These are phyloP conservation scores for Xylariaceae sp. DNA, from an alignment of 2,329 filamentous ascomycete species.

Conservation along the genomic window DNA sequence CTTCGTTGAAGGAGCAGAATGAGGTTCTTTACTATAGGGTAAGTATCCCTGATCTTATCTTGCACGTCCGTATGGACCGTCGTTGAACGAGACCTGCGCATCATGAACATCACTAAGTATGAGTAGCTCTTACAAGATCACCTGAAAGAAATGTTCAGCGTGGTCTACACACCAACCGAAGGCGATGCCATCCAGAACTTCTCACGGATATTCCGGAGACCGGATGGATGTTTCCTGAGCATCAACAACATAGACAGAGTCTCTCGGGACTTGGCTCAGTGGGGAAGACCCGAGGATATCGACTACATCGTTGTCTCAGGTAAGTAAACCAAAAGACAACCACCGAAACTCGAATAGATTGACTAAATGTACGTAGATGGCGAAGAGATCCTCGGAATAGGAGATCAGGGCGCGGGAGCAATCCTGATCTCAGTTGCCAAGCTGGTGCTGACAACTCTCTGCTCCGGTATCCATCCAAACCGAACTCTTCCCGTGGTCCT, in stretches of 20 bases:
- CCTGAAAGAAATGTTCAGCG: conserved; percentile 78
- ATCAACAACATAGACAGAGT: conserved; percentile 64
- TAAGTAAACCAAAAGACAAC: conserved; percentile 31
- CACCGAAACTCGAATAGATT: not conserved
- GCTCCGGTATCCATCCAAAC: conserved; percentile 78
- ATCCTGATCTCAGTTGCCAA: conserved; percentile 83
- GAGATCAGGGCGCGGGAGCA: conserved; percentile 80
- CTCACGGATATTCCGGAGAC: conserved; percentile 68
- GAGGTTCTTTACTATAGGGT: conserved; percentile 75
- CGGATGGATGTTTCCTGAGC: conserved; percentile 77
- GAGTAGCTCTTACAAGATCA: conserved; percentile 66
- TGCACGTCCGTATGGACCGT: not conserved
- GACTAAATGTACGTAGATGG: conserved; percentile 39
- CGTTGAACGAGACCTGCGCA: not conserved
- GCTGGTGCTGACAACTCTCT: conserved; percentile 73
- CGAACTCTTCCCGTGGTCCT: conserved; percentile 74
- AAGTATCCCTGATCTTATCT: conserved; percentile 15
- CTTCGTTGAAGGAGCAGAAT: conserved; percentile 80
- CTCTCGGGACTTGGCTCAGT: conserved; percentile 60
- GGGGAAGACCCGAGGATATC: conserved; percentile 66
- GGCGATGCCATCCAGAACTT: conserved; percentile 84
- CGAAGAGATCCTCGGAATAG: conserved; percentile 77
- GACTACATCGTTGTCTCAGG: conserved; percentile 87
- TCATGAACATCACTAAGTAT: not conserved
- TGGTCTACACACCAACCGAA: conserved; percentile 91